These are phyloP conservation scores for Bocquillonia castaneifolia DNA, from an alignment of 441 rosid genomes.

Conservation along the genomic window DNA sequence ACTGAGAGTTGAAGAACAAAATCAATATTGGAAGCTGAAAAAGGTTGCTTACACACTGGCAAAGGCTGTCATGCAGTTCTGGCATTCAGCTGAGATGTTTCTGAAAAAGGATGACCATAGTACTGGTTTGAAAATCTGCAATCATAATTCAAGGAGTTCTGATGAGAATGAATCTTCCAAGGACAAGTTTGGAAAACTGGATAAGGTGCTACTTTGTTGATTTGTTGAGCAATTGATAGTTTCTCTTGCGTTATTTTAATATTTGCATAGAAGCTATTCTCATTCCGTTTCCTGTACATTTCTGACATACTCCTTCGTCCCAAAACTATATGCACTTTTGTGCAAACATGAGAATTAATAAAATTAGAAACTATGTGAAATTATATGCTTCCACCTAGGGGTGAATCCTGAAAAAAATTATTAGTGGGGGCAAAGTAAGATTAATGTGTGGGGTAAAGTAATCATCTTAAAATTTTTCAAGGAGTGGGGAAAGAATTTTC, in stretches of 20 bases:
- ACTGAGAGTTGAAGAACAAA: conserved; percentile 54
- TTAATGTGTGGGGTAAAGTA: too few relatives aligned
- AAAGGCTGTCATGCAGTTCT: conserved; percentile 82
- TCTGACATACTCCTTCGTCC: too few relatives aligned
- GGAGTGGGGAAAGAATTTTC: too few relatives aligned
- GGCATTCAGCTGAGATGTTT: conserved; percentile 66
- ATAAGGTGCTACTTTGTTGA: conserved; percentile 40
- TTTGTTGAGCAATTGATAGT: conserved; percentile 14
- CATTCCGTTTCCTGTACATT: not conserved
- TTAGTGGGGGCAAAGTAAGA: too few relatives aligned
- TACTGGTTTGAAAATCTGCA: conserved; percentile 31
- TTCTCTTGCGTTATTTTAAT: not conserved
- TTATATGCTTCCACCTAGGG: too few relatives aligned
- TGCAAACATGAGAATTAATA: too few relatives aligned
- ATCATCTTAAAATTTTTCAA: too few relatives aligned
- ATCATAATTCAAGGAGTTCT: conserved; percentile 30
- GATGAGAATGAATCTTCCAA: conserved; percentile 39
- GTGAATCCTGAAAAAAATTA: too few relatives aligned
- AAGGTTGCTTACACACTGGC: conserved; percentile 62
- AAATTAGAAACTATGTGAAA: too few relatives aligned
- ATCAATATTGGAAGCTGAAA: conserved; percentile 51
- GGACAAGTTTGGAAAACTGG: conserved; percentile 39
- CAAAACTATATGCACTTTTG: too few relatives aligned
- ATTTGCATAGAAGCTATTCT: not conserved
- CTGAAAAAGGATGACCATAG: conserved; percentile 28